A percentile compares a stretch with the other conserved stretches of the same genome.
Conservation (phyloP, 768 basidiomycete genomes). For the Xerocomellus chrysenteron region DNA sequence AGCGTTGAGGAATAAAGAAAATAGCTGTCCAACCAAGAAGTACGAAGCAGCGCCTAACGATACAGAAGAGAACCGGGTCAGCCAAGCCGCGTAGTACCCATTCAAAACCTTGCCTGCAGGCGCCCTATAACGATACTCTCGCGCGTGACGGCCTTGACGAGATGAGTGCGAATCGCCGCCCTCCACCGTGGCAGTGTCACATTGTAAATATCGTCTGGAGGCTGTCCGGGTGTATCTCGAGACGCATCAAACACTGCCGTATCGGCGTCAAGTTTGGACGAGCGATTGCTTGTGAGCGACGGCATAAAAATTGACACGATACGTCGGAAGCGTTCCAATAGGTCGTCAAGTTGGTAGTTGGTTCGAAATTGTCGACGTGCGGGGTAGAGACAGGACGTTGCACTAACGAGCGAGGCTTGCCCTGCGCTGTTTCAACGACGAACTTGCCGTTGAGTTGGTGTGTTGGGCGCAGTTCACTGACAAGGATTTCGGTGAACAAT, state of each 20-base stretch:
- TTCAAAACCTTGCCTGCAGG: slow-evolving; percentile 61
- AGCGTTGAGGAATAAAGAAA: slow-evolving; percentile 82
- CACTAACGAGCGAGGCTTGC: background rate
- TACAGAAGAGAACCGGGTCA: slow-evolving; percentile 3
- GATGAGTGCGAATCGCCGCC: slow-evolving; percentile 50
- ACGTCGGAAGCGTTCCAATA: background rate
- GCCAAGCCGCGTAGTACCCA: background rate
- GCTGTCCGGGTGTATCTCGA: slow-evolving; percentile 15
- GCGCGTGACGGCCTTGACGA: slow-evolving; percentile 52
- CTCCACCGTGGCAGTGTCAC: slow-evolving; percentile 65
- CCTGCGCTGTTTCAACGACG: background rate
- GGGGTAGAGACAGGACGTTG: background rate
- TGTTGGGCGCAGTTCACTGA: too few species aligned
- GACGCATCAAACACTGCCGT: background rate
- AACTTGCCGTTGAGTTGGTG: too few species aligned
- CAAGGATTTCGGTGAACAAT: too few species aligned
- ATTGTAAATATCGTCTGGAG: slow-evolving; percentile 57
- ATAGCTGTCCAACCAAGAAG: slow-evolving; percentile 71
- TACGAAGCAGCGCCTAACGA: slow-evolving; percentile 51
- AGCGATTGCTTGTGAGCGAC: background rate
- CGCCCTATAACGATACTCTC: slow-evolving; percentile 63
- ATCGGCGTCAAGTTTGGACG: background rate
- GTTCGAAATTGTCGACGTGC: background rate
- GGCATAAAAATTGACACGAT: background rate
- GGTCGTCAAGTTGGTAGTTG: background rate